Conservation (phyloP, 495 filamentous ascomycete species). For the Penicillium alfredii region DNA sequence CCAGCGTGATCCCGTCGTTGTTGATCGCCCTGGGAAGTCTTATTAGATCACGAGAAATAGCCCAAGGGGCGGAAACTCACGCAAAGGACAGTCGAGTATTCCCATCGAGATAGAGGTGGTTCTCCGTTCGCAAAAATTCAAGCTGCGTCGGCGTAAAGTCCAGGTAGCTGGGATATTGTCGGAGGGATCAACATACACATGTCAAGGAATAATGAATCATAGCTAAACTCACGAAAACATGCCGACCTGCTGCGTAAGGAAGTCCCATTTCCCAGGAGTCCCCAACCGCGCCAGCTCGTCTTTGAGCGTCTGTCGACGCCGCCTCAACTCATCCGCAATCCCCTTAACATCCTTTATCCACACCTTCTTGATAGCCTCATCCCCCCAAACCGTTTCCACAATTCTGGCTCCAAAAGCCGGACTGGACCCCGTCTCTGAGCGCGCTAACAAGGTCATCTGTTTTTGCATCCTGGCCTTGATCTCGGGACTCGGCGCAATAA, state of each 20-base stretch:
- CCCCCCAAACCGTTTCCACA: constrained; percentile 8
- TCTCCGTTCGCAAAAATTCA: too few species aligned
- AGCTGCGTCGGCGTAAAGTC: too few species aligned
- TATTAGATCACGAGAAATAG: too few species aligned
- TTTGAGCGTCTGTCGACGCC: constrained; percentile 5
- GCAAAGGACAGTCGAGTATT: too few species aligned
- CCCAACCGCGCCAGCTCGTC: constrained; percentile 7
- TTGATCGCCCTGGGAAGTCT: too few species aligned
- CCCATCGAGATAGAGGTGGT: too few species aligned
- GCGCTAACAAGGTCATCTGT: constrained; percentile 8
- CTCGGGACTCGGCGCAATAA: constrained; percentile 9
- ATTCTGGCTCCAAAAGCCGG: constrained; percentile 15
- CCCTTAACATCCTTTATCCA: constrained; percentile 10
- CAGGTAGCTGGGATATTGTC: too few species aligned
- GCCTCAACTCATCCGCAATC: constrained; percentile 10
- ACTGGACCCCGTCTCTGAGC: constrained; percentile 10
- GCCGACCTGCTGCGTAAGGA: constrained; percentile 15
- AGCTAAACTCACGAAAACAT: constrained; percentile 19
- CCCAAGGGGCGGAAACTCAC: too few species aligned
- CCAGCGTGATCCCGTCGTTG: too few species aligned
- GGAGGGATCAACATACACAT: too few species aligned
- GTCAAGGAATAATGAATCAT: too few species aligned
- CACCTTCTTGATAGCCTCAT: constrained; percentile 6
- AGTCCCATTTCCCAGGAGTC: constrained; percentile 12
- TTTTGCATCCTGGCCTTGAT: constrained; percentile 4